Conservation (phyloP, 805 yeast species). For the Suhomyces canberraensis region DNA sequence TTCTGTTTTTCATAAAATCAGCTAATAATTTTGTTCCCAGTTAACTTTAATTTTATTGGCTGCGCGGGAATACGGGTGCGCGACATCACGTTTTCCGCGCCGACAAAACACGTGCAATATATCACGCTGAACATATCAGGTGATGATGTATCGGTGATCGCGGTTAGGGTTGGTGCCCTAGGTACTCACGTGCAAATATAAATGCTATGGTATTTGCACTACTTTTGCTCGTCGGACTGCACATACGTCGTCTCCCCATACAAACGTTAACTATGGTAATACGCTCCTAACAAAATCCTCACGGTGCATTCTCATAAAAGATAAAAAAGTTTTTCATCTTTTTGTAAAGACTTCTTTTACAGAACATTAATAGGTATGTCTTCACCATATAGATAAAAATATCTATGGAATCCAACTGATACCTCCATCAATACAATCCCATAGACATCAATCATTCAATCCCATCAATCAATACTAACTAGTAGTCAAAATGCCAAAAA, state of each 20-base stretch:
- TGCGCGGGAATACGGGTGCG: not conserved
- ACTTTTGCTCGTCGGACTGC: not conserved
- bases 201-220: not conserved
- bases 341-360: constrained; percentile 7
- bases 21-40: constrained; percentile 10
- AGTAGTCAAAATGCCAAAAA: constrained; percentile 87
- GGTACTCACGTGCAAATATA: constrained; percentile 1
- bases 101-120: not conserved
- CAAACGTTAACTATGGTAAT: too few relatives aligned
- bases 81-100: not conserved
- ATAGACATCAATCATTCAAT: too few relatives aligned
- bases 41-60: constrained; percentile 11
- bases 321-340: constrained; percentile 7
- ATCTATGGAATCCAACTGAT: too few relatives aligned
- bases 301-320: not conserved
- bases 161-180: constrained; percentile 4
- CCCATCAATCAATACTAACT: too few relatives aligned
- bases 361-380: constrained; percentile 17
- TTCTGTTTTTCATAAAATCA: constrained; percentile 9
- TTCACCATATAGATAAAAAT: not conserved
- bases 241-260: too few relatives aligned
- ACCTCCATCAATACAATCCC: too few relatives aligned
- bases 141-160: not conserved
- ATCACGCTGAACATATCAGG: not conserved
- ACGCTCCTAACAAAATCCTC: not conserved